Evolutionary conservation across 1,139 yeast species (phyloP), one percentile per base, ranked within the genome.

Genomic region (Zhuliangozyma parablackwelliae): DNA sequence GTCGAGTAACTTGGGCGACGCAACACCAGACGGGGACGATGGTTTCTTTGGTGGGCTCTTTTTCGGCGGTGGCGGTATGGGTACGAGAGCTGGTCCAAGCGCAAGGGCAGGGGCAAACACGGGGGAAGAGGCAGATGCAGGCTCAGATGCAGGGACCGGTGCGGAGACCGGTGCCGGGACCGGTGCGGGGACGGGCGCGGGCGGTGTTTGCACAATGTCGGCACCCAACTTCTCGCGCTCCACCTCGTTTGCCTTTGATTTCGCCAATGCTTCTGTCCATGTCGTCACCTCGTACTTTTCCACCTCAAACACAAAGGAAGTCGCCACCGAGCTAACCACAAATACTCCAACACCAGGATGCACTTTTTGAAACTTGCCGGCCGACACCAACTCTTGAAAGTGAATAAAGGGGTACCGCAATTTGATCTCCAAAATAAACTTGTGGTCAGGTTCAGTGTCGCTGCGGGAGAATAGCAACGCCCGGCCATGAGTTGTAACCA

Each of bases 241-340:
- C 39, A 59, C 61, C 43, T 72, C 76, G 41, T 64, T 61, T 6
- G 59, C 45, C 47, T 80, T 72, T 0, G 82, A 55, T 42, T 63
- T 72, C 5, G 77, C 76, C 31, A 80, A 59, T 0, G 72, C 54
- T 34, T 70, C 75, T 0, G 85, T 78, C 86, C 86, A 80, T 12
- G 61, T 54, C 26, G 65, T 59, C 0, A 79, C 65, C 30, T 77
- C 82, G 32, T 53, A 59, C 43, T 70, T 75, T 33, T 76, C 80
- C n/a, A 72, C 81, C 49, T 80, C 84, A 57, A 77, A 75, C 3
- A 71, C 65, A 44, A 75, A 68, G 0, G 82, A 66, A 3, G 73
- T 61, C 6, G 54, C 57, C 28, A 54, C 53, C 0, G 82, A 75
- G 40, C 68, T 67, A 27, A 80, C 69, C 0, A 80, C 82, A 63